Conservation (phyloP, 805 yeast genomes). For the Yarrowia yakushimensis region DNA sequence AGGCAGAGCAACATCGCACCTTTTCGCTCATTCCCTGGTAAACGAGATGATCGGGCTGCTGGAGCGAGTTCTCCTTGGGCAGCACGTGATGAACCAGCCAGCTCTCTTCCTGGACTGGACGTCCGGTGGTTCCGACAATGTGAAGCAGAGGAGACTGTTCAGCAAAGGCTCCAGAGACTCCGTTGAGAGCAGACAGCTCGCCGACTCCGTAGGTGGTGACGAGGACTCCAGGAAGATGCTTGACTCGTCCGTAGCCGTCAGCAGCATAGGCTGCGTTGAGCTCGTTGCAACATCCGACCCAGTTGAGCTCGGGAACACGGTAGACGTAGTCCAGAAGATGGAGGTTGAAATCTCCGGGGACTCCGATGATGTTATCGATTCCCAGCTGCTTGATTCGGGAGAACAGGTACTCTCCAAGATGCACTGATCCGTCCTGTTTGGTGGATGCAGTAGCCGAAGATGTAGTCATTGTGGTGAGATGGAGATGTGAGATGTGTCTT, state of each 20-base stretch:
- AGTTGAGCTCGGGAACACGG: constrained; percentile 47
- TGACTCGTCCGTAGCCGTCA: constrained; percentile 77
- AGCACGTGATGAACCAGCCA: constrained; percentile 42
- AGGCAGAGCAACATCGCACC: constrained; percentile 54
- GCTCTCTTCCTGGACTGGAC: constrained; percentile 39
- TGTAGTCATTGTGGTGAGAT: background rate
- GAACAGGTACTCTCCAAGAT: constrained; percentile 37
- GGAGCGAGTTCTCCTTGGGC: constrained; percentile 35
- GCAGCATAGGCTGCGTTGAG: constrained; percentile 86
- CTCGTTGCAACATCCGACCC: constrained; percentile 87
- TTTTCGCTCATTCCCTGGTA: constrained; percentile 62
- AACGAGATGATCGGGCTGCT: constrained; percentile 60
- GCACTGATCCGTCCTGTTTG: constrained; percentile 8
- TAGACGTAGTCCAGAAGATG: constrained; percentile 41
- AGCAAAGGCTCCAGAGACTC: constrained; percentile 76
- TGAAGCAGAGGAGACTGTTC: constrained; percentile 78
- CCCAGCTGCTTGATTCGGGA: constrained; percentile 39
- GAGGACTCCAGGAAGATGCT: constrained; percentile 61
- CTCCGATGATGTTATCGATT: constrained; percentile 41
- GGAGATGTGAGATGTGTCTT: background rate
- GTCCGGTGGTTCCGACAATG: constrained; percentile 73
- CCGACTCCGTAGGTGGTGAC: constrained; percentile 87
- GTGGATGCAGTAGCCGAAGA: constrained; percentile 10
- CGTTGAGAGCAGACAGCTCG: constrained; percentile 79
- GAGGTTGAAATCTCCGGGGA: constrained; percentile 47